Evolutionary conservation across 345 rosid species (phyloP), one percentile per base, ranked within the genome.

Genomic region (Lepidium sativum): DNA sequence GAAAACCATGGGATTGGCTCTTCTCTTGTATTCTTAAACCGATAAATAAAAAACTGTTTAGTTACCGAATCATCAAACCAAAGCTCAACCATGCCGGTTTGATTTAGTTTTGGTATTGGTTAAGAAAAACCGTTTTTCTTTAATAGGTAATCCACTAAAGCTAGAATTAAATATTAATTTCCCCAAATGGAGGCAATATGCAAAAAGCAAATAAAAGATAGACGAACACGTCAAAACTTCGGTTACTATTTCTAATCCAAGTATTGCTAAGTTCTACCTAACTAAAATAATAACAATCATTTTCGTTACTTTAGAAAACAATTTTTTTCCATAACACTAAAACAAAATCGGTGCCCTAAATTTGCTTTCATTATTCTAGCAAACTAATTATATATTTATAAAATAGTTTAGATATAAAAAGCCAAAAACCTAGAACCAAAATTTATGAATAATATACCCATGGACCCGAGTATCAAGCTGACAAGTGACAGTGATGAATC

Each of bases 1-100:
- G 94, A 21, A 83, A 89, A 15, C 88, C 96, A 50, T 77, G 91
- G 11, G 54, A 74, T 41, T 63, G 78, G 69, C 88, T 86, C 72
- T 81, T 83, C 72, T 89, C 86, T 1, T 78, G 60, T 49, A 89
- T 89, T 60, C 87, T 89, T 44, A 3, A 66, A 66, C 40, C 56
- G 49, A 3, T 6, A 42, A 42, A 48, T 9, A 18, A 37, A 1
- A 38, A 49, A 39, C 8, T 9, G 38, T 5, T 44, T 47, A 15
- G 8, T 50, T 32, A 60, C 15, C 54, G 34, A 10, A 7, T 23
- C 6, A 18, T 54, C 37, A 29, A 25, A 37, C 14, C 10, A 45
- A 44, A 42, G 20, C 20, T 60, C 1, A 69, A 48, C 43, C 59
- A 12, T 57, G 4, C 2, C 38, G 35, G 37, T 60, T 60, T 37